Evolutionary conservation across 2,329 filamentous ascomycete species (phyloP).

Genomic region (Beauveria bassiana): DNA sequence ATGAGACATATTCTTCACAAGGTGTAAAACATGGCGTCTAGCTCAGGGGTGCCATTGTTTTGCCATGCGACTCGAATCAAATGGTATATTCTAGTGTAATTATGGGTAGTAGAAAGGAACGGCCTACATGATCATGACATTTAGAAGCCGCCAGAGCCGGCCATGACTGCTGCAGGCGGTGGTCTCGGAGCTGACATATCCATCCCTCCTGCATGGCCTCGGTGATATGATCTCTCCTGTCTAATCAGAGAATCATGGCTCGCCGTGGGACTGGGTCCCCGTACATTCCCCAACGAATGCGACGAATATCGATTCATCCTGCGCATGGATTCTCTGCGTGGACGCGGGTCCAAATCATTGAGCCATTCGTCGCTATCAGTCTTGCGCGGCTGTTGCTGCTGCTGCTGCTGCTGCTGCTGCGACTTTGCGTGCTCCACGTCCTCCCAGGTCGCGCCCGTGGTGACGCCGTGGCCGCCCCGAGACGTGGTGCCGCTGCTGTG

Average conservation of each 20-base stretch:
- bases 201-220: not conserved
- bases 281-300: not conserved
- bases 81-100: not conserved
- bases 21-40: no score
- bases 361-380: conserved; percentile 12
- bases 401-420: not conserved
- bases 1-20: no score
- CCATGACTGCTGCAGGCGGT: conserved; percentile 8
- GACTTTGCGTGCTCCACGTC: conserved; percentile 18
- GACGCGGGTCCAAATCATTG: not conserved
- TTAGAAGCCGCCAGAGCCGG: conserved; percentile 1
- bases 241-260: conserved; percentile 10
- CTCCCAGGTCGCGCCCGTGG: conserved; percentile 18
- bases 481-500: conserved; percentile 21
- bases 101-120: not conserved
- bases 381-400: not conserved
- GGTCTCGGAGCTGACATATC: not conserved
- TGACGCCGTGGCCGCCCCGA: conserved; percentile 16
- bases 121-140: not conserved
- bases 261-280: conserved; percentile 9
- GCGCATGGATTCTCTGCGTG: not conserved
- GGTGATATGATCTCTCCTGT: conserved; percentile 1
- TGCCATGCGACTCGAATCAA: not conserved
- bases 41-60: no score
- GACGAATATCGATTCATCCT: conserved; percentile 7